Evolutionary conservation across 441 rosid species (phyloP).

Genomic region (Arabidopsis hybrid): DNA sequence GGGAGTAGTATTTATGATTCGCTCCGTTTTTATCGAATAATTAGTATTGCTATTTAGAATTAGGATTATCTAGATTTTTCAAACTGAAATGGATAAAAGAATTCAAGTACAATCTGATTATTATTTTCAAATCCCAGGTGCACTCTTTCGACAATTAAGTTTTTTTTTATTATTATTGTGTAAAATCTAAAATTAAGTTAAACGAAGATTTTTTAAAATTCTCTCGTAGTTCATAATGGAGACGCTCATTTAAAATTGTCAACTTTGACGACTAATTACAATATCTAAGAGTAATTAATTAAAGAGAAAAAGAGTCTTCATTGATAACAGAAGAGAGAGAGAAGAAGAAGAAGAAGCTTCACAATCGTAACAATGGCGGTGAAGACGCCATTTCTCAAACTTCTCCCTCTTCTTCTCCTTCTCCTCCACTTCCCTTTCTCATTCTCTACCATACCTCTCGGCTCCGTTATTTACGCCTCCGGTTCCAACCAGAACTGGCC

Average conservation of each 20-base stretch:
- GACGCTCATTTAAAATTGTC: background rate
- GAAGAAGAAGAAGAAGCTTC: slow-evolving; percentile 5
- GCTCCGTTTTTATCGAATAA: too few relatives aligned
- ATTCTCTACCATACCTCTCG: slow-evolving; percentile 42
- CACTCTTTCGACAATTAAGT: too few relatives aligned
- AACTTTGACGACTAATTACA: background rate
- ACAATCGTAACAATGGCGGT: slow-evolving; percentile 33
- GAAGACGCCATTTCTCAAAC: slow-evolving; percentile 16
- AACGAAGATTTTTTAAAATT: too few relatives aligned
- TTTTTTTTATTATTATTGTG: too few relatives aligned
- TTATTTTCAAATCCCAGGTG: too few relatives aligned
- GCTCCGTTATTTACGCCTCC: slow-evolving; percentile 56
- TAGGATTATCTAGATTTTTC: too few relatives aligned
- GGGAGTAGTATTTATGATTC: too few relatives aligned
- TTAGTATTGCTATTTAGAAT: too few relatives aligned
- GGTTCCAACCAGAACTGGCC: slow-evolving; percentile 47
- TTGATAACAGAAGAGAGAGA: background rate
- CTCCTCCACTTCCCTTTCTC: slow-evolving; percentile 13
- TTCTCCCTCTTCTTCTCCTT: slow-evolving; percentile 16
- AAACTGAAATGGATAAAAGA: too few relatives aligned
- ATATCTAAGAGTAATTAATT: background rate
- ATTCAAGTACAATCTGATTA: too few relatives aligned
- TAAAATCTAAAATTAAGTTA: too few relatives aligned
- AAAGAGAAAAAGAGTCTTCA: background rate
- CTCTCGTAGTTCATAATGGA: too few relatives aligned